Base-by-base conservation (phyloP, 2,329 filamentous ascomycete species). In the Venturia pyrina region DNA sequence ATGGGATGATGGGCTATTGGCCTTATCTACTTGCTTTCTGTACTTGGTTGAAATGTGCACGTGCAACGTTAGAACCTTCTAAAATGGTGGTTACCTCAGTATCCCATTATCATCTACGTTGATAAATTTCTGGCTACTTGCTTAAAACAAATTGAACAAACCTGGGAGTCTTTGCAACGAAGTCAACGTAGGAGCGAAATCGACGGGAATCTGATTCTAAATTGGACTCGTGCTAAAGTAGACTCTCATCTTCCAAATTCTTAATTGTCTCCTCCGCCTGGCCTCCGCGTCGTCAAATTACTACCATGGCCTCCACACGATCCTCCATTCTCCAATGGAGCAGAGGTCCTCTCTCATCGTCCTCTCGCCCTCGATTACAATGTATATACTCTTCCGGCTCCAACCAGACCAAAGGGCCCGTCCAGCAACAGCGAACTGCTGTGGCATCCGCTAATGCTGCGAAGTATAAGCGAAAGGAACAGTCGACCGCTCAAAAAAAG, bases 401-500 rank as follows among this genome's bases (percentile, higher is more conserved):
- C 41, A 43, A 28, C 28, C 28, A 28, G 28, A 28, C 28, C 28
- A 28, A 28, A 28, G 32, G 32, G 21, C 69, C 73, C 53, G 70
- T 72, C 68, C 75, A 76, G 68, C 73, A 78, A 65, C 69, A 77
- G 68, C 77, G 78, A 72, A 74, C 71, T 69, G 76, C 77, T 65
- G 69, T 73, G 15, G 75, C 74, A 64, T 74, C 73, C 61, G 63
- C 44, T 34, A 78, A 78, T 69, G 73, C 75, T 28, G 70, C 72
- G 57, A 78, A 77, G 68, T 76, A 76, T 70, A 75, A 75, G 66
- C 72, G 65, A 24, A 79, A 78, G 73, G 79, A 80, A 68, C 72
- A 72, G 66, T 68, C 70, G 37, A 68, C 64, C n/a, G 46, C 66
- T 24, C 87, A 83, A 76, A 80, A 82, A 71, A 78, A 82, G 64